phyloP scores from a whole-genome alignment of 495 filamentous ascomycete species.

The Aspergillus asperescens region DNA sequence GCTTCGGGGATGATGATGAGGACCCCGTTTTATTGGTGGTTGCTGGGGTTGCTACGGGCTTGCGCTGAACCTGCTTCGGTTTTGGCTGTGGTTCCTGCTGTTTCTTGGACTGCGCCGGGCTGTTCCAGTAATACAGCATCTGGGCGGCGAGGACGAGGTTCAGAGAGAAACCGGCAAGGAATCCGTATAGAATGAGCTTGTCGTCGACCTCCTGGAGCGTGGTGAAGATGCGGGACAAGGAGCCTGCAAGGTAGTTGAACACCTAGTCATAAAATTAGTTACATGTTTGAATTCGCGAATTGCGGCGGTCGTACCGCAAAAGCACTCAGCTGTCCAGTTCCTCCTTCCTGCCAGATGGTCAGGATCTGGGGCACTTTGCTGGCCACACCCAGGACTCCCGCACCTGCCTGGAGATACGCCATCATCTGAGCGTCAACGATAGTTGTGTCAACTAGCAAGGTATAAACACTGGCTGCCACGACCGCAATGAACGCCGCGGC shows the following conservation, averaged over 20 bases:
- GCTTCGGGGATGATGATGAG: conserved; percentile 16
- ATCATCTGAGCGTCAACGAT: conserved; percentile 64
- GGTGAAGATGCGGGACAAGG: conserved; percentile 90
- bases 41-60: conserved; percentile 32
- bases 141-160: conserved; percentile 82
- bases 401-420: conserved; percentile 75
- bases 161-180: conserved; percentile 79
- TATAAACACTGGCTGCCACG: conserved; percentile 59
- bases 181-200: conserved; percentile 88
- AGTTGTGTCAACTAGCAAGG: conserved; percentile 61
- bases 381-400: conserved; percentile 72
- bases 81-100: conserved; percentile 39
- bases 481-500: conserved; percentile 69
- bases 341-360: conserved; percentile 74
- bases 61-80: conserved; percentile 26
- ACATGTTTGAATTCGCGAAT: background rate
- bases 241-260: conserved; percentile 93
- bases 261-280: conserved; percentile 54
- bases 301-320: conserved; percentile 67
- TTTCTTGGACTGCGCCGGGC: conserved; percentile 39
- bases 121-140: conserved; percentile 97
- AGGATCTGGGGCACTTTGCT: conserved; percentile 92
- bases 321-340: conserved; percentile 91
- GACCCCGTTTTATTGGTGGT: conserved; percentile 27
- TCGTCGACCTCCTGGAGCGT: conserved; percentile 95